Evolutionary conservation across 805 yeast genomes (phyloP).

Genomic region (Hyphopichia homilentoma): DNA sequence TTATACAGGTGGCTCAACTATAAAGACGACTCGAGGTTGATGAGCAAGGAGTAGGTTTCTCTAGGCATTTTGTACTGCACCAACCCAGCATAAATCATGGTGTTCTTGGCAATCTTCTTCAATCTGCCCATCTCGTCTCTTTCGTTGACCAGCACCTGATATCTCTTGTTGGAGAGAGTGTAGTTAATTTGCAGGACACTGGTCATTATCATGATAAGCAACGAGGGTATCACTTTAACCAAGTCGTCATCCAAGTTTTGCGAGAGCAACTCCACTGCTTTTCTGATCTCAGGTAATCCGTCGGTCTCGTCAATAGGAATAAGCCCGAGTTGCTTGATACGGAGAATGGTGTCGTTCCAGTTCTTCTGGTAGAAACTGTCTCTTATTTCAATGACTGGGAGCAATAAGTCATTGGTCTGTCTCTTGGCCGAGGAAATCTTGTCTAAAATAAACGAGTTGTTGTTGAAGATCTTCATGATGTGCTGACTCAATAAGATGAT

Average conservation of each 20-base stretch:
- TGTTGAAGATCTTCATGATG: conserved; percentile 42
- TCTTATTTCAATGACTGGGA: conserved; percentile 67
- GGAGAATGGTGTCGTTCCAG: conserved; percentile 55
- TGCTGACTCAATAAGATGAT: conserved; percentile 46
- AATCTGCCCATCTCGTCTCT: conserved; percentile 52
- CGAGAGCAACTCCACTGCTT: conserved; percentile 56
- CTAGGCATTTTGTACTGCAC: conserved; percentile 89
- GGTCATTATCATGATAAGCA: conserved; percentile 79
- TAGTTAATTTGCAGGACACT: conserved; percentile 58
- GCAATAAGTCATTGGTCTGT: conserved; percentile 60
- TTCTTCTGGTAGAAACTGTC: conserved; percentile 51
- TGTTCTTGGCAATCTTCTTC: conserved; percentile 66
- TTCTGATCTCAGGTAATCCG: conserved; percentile 57
- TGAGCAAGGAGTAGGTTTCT: conserved; percentile 70
- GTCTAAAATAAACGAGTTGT: conserved; percentile 57
- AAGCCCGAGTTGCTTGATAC: conserved; percentile 57
- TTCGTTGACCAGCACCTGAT: conserved; percentile 43
- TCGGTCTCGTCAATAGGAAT: conserved; percentile 53
- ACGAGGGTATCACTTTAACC: conserved; percentile 73
- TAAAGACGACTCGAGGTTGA: conserved; percentile 54
- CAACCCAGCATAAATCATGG: conserved; percentile 94
- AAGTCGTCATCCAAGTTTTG: conserved; percentile 63
- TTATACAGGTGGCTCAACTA: too few relatives aligned
- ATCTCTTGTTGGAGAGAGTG: conserved; percentile 40
- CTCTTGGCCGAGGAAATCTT: conserved; percentile 52